These are phyloP conservation scores for Trichoderma sp. DNA, from an alignment of 2,329 filamentous ascomycete genomes.

Conservation along the genomic window DNA sequence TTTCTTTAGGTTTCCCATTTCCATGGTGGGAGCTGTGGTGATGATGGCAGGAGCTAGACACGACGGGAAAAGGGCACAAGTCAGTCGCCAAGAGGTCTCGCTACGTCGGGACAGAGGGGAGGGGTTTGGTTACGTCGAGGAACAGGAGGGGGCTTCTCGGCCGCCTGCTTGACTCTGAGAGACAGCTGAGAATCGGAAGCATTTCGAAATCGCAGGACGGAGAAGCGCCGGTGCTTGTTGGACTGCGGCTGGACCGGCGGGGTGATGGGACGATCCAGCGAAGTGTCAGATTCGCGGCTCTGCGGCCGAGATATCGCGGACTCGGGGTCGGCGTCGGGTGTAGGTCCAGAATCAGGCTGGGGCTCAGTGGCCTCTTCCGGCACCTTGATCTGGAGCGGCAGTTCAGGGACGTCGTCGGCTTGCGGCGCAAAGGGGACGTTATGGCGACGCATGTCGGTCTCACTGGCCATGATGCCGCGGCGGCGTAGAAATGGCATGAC, in stretches of 20 bases:
- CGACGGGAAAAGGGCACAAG: conserved; percentile 29
- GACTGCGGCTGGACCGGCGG: conserved; percentile 57
- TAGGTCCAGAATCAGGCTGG: conserved; percentile 5
- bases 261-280: conserved; percentile 39
- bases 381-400: conserved; percentile 27
- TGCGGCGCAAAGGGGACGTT: conserved; percentile 44
- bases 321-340: conserved; percentile 29
- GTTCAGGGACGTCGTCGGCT: conserved; percentile 36
- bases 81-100: conserved; percentile 36
- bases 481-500: conserved; percentile 65
- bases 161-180: conserved; percentile 71
- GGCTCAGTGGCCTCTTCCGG: conserved; percentile 27
- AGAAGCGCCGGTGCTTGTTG: conserved; percentile 64
- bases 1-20: conserved; percentile 57
- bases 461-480: conserved; percentile 63
- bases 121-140: conserved; percentile 52
- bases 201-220: conserved; percentile 82
- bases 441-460: conserved; percentile 61
- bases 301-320: conserved; percentile 30
- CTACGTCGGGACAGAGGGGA: conserved; percentile 11
- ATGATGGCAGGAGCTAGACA: conserved; percentile 73
- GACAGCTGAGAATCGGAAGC: conserved; percentile 91
- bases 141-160: conserved; percentile 59
- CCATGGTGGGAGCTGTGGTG: conserved; percentile 83
- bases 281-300: conserved; percentile 35